Percentiles rank a stretch among this genome's conserved stretches.
phyloP scores from a whole-genome alignment of 2,329 filamentous ascomycete species.

The Coniochaeta sp. region DNA sequence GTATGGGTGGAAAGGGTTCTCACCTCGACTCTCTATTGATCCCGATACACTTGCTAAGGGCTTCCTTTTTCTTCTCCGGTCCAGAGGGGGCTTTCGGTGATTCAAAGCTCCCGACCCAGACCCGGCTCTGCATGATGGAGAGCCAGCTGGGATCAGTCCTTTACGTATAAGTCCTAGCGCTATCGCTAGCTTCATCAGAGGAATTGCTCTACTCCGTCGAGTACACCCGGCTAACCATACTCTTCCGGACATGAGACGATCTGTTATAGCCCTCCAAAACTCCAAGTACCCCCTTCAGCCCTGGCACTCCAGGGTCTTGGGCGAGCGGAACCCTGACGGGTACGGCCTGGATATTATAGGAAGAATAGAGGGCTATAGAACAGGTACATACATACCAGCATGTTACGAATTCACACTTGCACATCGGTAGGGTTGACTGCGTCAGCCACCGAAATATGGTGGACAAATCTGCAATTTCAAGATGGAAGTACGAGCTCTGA shows the following conservation, averaged over 20 bases:
- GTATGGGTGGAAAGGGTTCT: not conserved
- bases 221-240: conserved; percentile 12
- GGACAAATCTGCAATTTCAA: not conserved
- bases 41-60: not conserved
- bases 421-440: conserved; percentile 7
- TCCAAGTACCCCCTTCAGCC: conserved; percentile 5
- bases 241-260: conserved; percentile 10
- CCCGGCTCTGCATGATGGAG: not conserved
- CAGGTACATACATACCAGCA: conserved; percentile 6
- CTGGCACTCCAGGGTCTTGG: not conserved
- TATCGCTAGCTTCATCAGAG: not conserved
- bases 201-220: not conserved
- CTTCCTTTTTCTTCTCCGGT: not conserved
- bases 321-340: conserved; percentile 2
- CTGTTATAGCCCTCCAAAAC: conserved; percentile 5
- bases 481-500: not conserved
- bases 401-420: not conserved
- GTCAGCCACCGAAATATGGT: not conserved
- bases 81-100: not conserved
- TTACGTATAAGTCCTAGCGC: not conserved
- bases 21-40: not conserved
- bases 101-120: not conserved
- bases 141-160: not conserved
- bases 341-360: conserved; percentile 11
- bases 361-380: conserved; percentile 12